These are phyloP conservation scores for Kazachstania viticola DNA, from an alignment of 805 yeast species.

Conservation along the genomic window DNA sequence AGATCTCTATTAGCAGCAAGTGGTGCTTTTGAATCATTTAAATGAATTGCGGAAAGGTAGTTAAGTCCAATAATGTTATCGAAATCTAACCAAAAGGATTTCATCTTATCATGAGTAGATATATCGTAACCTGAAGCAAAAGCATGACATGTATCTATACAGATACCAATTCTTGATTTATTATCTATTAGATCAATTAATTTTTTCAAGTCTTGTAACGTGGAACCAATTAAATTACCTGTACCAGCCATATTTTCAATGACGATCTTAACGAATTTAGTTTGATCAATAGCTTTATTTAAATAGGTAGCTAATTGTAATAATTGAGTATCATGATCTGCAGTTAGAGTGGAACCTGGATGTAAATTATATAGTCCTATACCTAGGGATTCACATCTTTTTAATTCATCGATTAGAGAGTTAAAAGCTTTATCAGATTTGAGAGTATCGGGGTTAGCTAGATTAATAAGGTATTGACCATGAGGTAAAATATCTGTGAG, in stretches of 20 bases:
- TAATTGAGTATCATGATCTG: conserved; percentile 56
- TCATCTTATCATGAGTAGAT: conserved; percentile 43
- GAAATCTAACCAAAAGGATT: conserved; percentile 63
- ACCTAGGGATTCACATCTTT: conserved; percentile 73
- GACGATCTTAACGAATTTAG: conserved; percentile 73
- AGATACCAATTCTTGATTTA: conserved; percentile 73
- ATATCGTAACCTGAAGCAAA: conserved; percentile 95
- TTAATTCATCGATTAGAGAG: conserved; percentile 75
- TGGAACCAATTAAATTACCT: conserved; percentile 79
- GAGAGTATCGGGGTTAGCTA: conserved; percentile 80
- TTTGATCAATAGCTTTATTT: conserved; percentile 63
- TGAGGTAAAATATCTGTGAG: conserved; percentile 80
- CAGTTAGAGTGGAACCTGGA: conserved; percentile 78
- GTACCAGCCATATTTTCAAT: conserved; percentile 98
- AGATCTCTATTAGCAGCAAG: conserved; percentile 80
- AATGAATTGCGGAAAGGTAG: conserved; percentile 69
- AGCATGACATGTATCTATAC: conserved; percentile 92
- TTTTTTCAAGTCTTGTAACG: conserved; percentile 58
- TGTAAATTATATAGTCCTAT: conserved; percentile 87
- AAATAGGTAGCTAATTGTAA: conserved; percentile 64
- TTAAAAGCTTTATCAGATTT: conserved; percentile 66
- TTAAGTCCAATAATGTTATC: conserved; percentile 64
- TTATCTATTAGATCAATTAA: conserved; percentile 74
- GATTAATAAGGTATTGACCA: conserved; percentile 85
- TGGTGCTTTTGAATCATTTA: conserved; percentile 94